phyloP scores from a whole-genome alignment of 129 eudicot species.

The Saposhnikovia divaricata region DNA sequence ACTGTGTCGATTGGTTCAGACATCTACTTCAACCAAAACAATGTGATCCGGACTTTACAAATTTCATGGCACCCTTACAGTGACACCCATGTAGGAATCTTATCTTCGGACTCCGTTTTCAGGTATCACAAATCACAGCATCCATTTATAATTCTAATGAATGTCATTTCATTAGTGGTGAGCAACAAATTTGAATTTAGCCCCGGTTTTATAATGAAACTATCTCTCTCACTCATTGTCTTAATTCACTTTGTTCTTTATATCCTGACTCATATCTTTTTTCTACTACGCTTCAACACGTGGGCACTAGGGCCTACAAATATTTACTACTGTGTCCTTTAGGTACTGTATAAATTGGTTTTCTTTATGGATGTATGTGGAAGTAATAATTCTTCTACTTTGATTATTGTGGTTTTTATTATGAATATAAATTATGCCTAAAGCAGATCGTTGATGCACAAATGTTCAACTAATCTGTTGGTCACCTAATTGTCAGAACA shows the following conservation, averaged over 20 bases:
- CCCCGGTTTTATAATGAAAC: background rate
- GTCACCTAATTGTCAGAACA: background rate
- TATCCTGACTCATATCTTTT: background rate
- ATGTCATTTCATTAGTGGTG: background rate
- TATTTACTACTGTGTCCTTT: background rate
- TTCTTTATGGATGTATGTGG: background rate
- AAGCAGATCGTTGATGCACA: background rate
- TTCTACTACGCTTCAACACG: background rate
- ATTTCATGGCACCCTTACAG: slow-evolving; percentile 90
- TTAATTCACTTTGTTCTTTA: background rate
- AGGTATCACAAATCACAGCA: slow-evolving; percentile 33
- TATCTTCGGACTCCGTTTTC: slow-evolving; percentile 94
- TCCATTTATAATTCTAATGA: background rate
- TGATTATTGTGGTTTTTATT: background rate
- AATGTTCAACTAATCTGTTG: background rate
- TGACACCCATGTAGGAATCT: slow-evolving; percentile 74
- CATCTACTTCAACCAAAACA: slow-evolving; percentile 51
- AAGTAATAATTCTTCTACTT: no score
- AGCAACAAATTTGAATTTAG: background rate
- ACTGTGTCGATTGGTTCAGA: slow-evolving; percentile 72
- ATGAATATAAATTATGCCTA: background rate
- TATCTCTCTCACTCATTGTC: background rate
- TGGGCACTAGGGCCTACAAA: background rate
- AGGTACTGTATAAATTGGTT: background rate
- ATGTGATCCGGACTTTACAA: slow-evolving; percentile 53